Conservation (phyloP, 73 alveolate genomes). For the Tetrahymena malaccensis region DNA sequence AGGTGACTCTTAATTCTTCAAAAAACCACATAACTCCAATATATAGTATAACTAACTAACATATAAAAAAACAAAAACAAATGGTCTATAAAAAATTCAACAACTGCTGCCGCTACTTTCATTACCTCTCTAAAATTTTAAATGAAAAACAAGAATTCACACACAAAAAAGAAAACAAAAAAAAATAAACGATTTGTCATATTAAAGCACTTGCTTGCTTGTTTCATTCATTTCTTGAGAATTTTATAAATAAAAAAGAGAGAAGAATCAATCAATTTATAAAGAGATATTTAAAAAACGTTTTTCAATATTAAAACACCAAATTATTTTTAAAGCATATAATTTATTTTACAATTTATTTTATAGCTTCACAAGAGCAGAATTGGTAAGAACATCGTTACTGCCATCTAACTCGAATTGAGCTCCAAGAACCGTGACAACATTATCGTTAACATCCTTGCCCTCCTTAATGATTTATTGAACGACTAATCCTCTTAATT, state of each 20-base stretch:
- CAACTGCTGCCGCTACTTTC: background rate
- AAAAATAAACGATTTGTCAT: background rate
- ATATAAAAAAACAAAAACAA: no score
- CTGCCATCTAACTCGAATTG: background rate
- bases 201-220: background rate
- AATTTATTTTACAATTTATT: background rate
- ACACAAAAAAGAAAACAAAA: no score
- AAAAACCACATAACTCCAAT: no score
- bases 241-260: background rate
- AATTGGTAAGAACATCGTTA: background rate
- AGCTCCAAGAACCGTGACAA: background rate
- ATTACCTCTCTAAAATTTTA: background rate
- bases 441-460: background rate
- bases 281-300: background rate
- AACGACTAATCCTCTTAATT: background rate
- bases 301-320: background rate
- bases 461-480: background rate
- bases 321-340: background rate
- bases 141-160: background rate
- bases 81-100: background rate
- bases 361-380: background rate
- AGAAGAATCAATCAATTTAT: background rate
- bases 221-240: background rate
- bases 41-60: no score
- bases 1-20: background rate